These are phyloP conservation scores for Naganishia onofrii DNA, from an alignment of 768 basidiomycete genomes.

Conservation along the genomic window DNA sequence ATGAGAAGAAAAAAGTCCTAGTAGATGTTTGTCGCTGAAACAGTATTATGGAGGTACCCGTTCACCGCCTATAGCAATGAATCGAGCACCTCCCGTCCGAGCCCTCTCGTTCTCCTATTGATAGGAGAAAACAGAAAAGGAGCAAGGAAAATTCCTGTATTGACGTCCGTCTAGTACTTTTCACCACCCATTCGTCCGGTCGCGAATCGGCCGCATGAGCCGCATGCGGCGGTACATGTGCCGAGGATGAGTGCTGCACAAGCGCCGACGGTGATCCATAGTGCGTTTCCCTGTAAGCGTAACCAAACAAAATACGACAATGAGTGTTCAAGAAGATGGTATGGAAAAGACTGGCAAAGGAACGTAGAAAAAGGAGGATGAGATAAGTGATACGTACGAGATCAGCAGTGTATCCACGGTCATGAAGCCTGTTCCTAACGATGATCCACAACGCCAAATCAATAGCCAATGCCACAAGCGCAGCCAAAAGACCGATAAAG, in stretches of 20 bases:
- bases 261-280: conserved; percentile 77
- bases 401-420: conserved; percentile 46
- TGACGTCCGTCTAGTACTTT: conserved; percentile 35
- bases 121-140: neutral
- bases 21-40: neutral
- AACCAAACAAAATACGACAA: neutral
- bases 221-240: conserved; percentile 66
- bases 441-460: conserved; percentile 79
- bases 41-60: neutral
- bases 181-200: conserved; percentile 48
- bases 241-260: conserved; percentile 65
- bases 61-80: neutral
- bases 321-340: neutral
- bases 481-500: conserved; percentile 65
- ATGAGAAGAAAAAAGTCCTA: too few species aligned
- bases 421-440: conserved; percentile 61
- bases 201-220: conserved; percentile 64
- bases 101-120: neutral
- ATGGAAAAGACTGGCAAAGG: neutral
- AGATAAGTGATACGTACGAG: conserved; percentile 50
- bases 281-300: conserved; percentile 68
- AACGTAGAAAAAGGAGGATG: neutral
- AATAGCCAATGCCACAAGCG: conserved; percentile 69
- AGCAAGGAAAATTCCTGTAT: neutral
- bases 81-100: neutral